phyloP scores from a whole-genome alignment of 371 early-diverging fungal species.

The Mucor lusitanicus region DNA sequence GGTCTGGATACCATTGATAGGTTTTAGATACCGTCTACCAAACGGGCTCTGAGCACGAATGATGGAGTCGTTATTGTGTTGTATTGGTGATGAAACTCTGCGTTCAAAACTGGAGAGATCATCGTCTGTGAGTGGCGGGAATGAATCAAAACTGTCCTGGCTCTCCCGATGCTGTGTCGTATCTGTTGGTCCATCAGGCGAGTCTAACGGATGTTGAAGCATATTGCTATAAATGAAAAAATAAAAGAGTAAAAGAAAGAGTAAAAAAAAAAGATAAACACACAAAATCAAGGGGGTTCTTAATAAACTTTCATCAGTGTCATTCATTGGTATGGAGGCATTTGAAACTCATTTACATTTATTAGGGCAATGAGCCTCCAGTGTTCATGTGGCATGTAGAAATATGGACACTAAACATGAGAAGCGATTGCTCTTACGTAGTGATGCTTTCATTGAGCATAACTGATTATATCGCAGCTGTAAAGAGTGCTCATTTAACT shows the following conservation, averaged over 20 bases:
- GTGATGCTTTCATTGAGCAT: too few relatives aligned
- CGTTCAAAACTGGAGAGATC: conserved; percentile 26
- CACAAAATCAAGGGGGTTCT: conserved; percentile 2
- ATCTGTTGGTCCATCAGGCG: not conserved
- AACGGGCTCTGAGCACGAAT: conserved; percentile 44
- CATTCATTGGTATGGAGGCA: not conserved
- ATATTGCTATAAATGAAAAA: conserved; percentile 1
- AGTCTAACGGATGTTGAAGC: conserved; percentile 18
- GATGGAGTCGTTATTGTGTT: conserved; percentile 21
- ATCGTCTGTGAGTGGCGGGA: conserved; percentile 18
- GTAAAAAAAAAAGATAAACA: not conserved
- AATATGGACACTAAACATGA: not conserved
- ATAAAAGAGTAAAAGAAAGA: not conserved
- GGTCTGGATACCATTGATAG: conserved; percentile 48
- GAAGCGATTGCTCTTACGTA: not conserved
- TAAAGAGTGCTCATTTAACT: too few relatives aligned
- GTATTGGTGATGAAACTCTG: conserved; percentile 15
- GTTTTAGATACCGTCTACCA: conserved; percentile 44
- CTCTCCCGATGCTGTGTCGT: not conserved
- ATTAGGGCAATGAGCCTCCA: not conserved
- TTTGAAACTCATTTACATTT: not conserved
- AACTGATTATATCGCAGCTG: too few relatives aligned
- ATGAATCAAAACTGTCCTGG: conserved; percentile 11
- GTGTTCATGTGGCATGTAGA: not conserved
- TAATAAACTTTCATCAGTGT: not conserved